A percentile compares a stretch with the other conserved stretches of the same genome.
phyloP scores from a whole-genome alignment of 495 filamentous ascomycete genomes.

The Trichoderma virens region DNA sequence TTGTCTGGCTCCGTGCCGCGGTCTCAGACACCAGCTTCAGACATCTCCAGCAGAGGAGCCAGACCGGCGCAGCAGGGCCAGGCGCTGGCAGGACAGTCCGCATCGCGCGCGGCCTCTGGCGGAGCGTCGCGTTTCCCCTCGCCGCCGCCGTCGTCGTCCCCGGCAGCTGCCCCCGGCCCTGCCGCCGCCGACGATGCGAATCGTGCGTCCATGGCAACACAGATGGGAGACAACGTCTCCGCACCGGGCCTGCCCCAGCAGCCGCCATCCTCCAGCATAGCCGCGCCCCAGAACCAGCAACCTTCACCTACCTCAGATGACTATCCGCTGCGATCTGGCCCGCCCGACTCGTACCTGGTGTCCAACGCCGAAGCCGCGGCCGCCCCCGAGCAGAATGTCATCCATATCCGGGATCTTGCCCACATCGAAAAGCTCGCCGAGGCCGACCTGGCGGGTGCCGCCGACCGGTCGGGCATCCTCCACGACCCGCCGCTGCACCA shows the following conservation, averaged over 20 bases:
- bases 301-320: conserved; percentile 19
- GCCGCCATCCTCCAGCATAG: conserved; percentile 25
- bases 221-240: conserved; percentile 18
- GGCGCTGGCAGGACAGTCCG: conserved; percentile 10
- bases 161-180: conserved; percentile 31
- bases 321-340: conserved; percentile 15
- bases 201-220: conserved; percentile 28
- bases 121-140: conserved; percentile 38
- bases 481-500: conserved; percentile 42
- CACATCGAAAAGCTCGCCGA: conserved; percentile 82
- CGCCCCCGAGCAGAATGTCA: conserved; percentile 34
- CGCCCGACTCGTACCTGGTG: conserved; percentile 10
- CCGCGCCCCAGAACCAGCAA: conserved; percentile 27
- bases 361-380: conserved; percentile 19
- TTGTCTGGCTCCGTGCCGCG: conserved; percentile 12
- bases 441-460: neutral
- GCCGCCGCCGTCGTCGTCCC: conserved; percentile 41
- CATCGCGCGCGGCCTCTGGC: conserved; percentile 21
- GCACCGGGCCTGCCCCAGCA: conserved; percentile 8
- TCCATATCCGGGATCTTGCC: conserved; percentile 74
- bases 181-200: conserved; percentile 26
- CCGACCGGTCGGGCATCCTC: conserved; percentile 45
- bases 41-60: conserved; percentile 11
- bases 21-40: conserved; percentile 12
- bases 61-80: neutral